Evolutionary conservation across 495 filamentous ascomycete species (phyloP).

Genomic region (Aspergillus diversus): DNA sequence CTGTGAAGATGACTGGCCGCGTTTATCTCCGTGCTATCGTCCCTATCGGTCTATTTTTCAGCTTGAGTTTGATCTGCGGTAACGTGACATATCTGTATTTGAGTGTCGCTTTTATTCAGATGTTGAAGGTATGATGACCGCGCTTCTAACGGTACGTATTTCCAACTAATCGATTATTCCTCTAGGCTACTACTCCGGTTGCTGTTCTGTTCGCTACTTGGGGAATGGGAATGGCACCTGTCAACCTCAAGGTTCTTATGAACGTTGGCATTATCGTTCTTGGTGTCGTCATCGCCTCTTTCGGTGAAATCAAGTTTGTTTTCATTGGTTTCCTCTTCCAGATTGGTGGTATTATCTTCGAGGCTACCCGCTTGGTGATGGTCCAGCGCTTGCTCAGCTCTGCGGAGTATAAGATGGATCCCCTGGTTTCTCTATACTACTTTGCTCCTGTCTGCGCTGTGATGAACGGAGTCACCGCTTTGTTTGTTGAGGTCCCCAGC

Average conservation of each 20-base stretch:
- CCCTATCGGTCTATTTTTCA: conserved; percentile 92
- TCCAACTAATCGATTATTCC: conserved; percentile 15
- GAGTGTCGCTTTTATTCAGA: conserved; percentile 94
- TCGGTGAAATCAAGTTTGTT: conserved; percentile 92
- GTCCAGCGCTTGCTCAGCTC: conserved; percentile 87
- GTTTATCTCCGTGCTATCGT: conserved; percentile 91
- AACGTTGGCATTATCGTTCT: conserved; percentile 90
- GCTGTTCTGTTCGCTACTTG: conserved; percentile 85
- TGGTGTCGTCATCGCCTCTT: conserved; percentile 86
- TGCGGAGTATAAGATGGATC: conserved; percentile 96
- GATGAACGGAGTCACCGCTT: conserved; percentile 81
- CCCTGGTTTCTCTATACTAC: conserved; percentile 94
- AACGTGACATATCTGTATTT: conserved; percentile 93
- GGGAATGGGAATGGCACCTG: conserved; percentile 75
- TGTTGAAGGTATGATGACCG: conserved; percentile 75
- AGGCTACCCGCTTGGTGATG: conserved; percentile 89
- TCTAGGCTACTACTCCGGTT: conserved; percentile 84
- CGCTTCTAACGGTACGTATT: background rate
- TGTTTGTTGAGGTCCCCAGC: conserved; percentile 77
- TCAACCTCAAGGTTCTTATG: conserved; percentile 76
- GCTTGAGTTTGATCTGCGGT: conserved; percentile 89
- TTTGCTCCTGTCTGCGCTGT: conserved; percentile 89
- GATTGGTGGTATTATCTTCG: conserved; percentile 80
- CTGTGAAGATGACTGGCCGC: conserved; percentile 89
- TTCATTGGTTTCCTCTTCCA: conserved; percentile 87